Conservation (phyloP, 441 rosid genomes). For the Mallotus repandus region DNA sequence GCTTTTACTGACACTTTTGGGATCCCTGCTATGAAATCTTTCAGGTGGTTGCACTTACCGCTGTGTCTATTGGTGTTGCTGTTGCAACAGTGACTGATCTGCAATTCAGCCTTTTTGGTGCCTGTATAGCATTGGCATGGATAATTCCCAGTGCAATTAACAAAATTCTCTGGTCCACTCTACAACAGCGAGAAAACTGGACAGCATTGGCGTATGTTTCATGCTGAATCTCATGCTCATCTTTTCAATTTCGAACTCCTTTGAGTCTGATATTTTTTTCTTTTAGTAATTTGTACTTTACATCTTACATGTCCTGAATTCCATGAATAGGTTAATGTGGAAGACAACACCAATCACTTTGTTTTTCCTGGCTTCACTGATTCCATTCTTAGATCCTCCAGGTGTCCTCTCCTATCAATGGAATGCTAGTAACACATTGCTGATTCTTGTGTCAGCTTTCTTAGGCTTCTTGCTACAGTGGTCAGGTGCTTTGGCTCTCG, state of each 20-base stretch:
- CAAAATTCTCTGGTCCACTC: constrained; percentile 85
- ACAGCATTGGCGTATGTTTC: constrained; percentile 79
- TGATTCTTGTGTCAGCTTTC: constrained; percentile 68
- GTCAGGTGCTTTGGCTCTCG: constrained; percentile 93
- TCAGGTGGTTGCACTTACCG: constrained; percentile 76
- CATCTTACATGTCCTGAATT: constrained; percentile 11
- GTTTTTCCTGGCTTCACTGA: constrained; percentile 61
- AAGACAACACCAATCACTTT: constrained; percentile 89
- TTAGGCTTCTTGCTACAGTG: constrained; percentile 95
- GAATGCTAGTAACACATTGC: constrained; percentile 53
- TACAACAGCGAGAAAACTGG: constrained; percentile 92
- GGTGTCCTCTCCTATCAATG: constrained; percentile 70
- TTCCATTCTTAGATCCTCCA: constrained; percentile 86
- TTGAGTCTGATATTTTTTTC: background rate
- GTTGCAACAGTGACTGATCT: constrained; percentile 89
- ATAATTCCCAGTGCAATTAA: constrained; percentile 83
- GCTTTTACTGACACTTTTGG: constrained; percentile 2
- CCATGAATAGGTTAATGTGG: constrained; percentile 80
- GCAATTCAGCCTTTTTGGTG: constrained; percentile 87
- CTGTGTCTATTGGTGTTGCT: constrained; percentile 82
- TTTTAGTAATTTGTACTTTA: constrained; percentile 1
- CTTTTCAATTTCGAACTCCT: background rate
- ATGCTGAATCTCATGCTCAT: background rate
- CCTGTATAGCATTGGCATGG: constrained; percentile 81
- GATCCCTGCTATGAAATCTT: constrained; percentile 18